A percentile compares a stretch with the other conserved stretches of the same genome.
Conservation (phyloP, 306 rosid species). For the Casuarina equisetifolia region DNA sequence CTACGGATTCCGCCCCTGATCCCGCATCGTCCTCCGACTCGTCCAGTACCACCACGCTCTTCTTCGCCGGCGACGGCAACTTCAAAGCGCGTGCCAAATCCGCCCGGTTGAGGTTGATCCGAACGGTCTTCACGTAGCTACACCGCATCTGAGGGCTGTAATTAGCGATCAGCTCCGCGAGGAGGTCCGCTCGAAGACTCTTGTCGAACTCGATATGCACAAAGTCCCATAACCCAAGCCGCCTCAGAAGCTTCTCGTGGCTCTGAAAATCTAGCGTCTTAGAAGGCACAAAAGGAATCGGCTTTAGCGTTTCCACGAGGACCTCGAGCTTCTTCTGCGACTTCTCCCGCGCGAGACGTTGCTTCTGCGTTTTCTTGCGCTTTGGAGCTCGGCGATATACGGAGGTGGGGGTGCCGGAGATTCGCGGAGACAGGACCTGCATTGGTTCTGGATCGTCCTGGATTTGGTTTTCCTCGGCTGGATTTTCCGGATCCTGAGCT, state of each 20-base stretch:
- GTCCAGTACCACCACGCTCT: constrained; percentile 24
- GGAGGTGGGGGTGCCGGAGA: not conserved
- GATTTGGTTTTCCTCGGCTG: constrained; percentile 14
- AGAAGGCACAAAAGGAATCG: constrained; percentile 62
- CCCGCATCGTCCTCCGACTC: constrained; percentile 26
- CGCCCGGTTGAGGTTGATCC: constrained; percentile 54
- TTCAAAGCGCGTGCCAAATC: constrained; percentile 72
- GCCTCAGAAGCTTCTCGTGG: constrained; percentile 62
- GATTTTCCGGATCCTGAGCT: constrained; percentile 14
- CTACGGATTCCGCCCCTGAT: constrained; percentile 44
- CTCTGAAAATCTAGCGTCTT: constrained; percentile 58
- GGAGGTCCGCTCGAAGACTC: constrained; percentile 52
- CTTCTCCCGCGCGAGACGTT: constrained; percentile 38
- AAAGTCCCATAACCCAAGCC: constrained; percentile 81
- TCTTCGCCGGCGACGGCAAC: constrained; percentile 73
- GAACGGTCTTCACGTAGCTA: constrained; percentile 53
- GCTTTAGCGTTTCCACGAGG: constrained; percentile 55
- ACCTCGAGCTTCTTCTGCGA: constrained; percentile 50
- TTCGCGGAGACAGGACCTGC: constrained; percentile 34
- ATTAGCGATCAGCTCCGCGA: constrained; percentile 58
- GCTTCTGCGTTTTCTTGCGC: constrained; percentile 36
- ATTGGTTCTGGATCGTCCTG: constrained; percentile 34
- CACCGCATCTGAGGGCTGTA: constrained; percentile 29
- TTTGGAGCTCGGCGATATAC: constrained; percentile 41
- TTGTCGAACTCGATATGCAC: constrained; percentile 67